These are phyloP conservation scores for Wallemia ichthyophaga DNA, from an alignment of 1,284 basidiomycete genomes.

Conservation along the genomic window DNA sequence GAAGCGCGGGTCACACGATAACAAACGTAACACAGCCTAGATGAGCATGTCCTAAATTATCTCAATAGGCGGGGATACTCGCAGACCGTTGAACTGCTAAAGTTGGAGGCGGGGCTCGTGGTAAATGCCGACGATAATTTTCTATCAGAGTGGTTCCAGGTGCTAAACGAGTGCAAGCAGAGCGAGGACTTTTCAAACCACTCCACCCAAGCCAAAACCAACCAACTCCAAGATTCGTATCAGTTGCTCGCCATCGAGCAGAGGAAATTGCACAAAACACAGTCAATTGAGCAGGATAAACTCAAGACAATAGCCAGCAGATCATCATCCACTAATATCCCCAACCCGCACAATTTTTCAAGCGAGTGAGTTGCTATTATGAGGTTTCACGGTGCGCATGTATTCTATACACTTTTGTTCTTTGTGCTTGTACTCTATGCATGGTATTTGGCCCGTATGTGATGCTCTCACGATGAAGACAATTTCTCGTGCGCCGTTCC, in stretches of 20 bases:
- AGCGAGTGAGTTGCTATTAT: too few relatives aligned
- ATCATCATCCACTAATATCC: neutral
- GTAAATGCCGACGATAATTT: neutral
- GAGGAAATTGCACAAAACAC: neutral
- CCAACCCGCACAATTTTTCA: neutral
- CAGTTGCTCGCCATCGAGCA: neutral
- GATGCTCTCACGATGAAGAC: too few relatives aligned
- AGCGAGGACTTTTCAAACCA: neutral
- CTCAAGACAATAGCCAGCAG: neutral
- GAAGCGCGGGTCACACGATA: neutral
- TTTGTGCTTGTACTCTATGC: too few relatives aligned
- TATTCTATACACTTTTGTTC: too few relatives aligned
- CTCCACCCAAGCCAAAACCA: neutral
- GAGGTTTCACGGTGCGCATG: too few relatives aligned
- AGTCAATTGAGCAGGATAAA: neutral
- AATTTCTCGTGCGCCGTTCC: too few relatives aligned
- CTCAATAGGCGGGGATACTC: neutral
- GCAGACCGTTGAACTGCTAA: neutral
- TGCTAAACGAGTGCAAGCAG: neutral
- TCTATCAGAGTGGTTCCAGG: neutral
- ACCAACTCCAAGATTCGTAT: neutral
- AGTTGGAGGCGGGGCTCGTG: neutral
- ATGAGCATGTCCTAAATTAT: neutral
- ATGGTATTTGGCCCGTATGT: too few relatives aligned
- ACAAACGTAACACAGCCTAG: neutral